Base-by-base conservation (phyloP, 805 yeast genomes). In the Metschnikowia peoriensis region DNA sequence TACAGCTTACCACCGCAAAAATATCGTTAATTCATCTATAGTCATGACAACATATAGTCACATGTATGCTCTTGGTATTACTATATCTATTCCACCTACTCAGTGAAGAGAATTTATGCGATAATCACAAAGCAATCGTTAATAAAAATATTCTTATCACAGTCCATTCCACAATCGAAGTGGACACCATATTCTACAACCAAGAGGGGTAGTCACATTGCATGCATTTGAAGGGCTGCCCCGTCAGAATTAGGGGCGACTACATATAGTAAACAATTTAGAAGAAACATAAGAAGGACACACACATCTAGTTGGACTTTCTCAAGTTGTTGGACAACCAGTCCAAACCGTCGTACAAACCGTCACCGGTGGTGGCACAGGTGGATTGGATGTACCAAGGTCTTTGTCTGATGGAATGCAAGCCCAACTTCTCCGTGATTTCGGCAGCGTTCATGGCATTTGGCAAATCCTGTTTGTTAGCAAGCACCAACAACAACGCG, bases 351-450 rank as follows among this genome's bases (percentile, higher is more conserved):
- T 70, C 65, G 71, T 59, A 63, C 61, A 60, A 58, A 81, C 98
- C 98, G 73, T 92, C 97, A 80, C 98, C 99, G 58, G 98, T 89
- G 63, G 97, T 93, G 64, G 99, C 99, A 80, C 98, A 92, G 60
- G 98, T 89, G 63, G 99, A 90, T 80, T 93, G 97, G 73, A 94
- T 93, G 80, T 88, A 93, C 99, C 99, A 94, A 68, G 97, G 97
- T 79, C 98, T 89, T 81, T 92, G 97, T 82, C 97, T 88, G 74
- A 94, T 87, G 51, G 97, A 89, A 75, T 92, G 97, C 71, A 93
- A 86, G 61, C 97, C 97, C 68, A 93, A 84, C 77, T 90, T 91
- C 78, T 91, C 97, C 65, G 97, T 91, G 75, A 93, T 89, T 81
- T 93, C 98, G 62, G 97, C 97, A 62, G 98, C 97, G 73, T 89